A percentile compares a stretch with the other conserved stretches of the same genome.
Conservation (phyloP, 352 stramenopile genomes). For the Albugo laibachii region DNA sequence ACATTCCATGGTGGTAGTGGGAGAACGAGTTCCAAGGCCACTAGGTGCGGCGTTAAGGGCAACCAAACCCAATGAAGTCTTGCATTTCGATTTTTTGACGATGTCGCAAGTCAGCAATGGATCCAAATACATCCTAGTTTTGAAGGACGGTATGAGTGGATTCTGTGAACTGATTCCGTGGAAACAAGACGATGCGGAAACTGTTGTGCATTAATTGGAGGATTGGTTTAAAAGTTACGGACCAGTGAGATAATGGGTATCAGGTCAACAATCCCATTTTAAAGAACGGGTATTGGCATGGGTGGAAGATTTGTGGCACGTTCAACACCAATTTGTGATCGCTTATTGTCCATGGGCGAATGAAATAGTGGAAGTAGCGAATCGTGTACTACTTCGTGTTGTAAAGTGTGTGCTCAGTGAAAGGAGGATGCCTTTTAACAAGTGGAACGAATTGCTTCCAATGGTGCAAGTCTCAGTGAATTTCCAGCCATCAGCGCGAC, state of each 20-base stretch:
- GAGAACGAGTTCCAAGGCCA: slow-evolving; percentile 5
- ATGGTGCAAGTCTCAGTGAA: slow-evolving; percentile 13
- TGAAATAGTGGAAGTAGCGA: slow-evolving; percentile 16
- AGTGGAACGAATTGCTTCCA: slow-evolving; percentile 8
- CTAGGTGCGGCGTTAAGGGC: slow-evolving; percentile 16
- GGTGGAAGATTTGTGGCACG: slow-evolving; percentile 2
- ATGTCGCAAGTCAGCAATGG: slow-evolving; percentile 3
- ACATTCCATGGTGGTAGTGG: slow-evolving; percentile 3
- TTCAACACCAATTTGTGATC: slow-evolving; percentile 13
- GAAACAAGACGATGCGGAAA: background rate
- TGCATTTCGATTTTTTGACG: too few relatives aligned
- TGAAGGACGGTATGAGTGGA: slow-evolving; percentile 15
- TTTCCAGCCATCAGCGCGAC: slow-evolving; percentile 1
- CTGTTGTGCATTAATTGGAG: slow-evolving; percentile 1
- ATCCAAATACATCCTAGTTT: slow-evolving; percentile 10
- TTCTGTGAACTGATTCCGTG: slow-evolving; percentile 11
- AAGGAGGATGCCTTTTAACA: background rate
- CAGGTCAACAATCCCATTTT: slow-evolving; percentile 14
- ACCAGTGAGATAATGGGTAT: slow-evolving; percentile 7
- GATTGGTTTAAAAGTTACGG: slow-evolving; percentile 13
- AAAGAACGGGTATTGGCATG: slow-evolving; percentile 13
- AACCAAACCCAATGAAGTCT: too few relatives aligned
- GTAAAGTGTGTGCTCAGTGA: slow-evolving; percentile 9
- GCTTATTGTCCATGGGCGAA: slow-evolving; percentile 18
- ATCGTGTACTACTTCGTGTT: slow-evolving; percentile 6